Evolutionary conservation across 2,329 filamentous ascomycete genomes (phyloP).

Genomic region (Diaporthe australafricana): DNA sequence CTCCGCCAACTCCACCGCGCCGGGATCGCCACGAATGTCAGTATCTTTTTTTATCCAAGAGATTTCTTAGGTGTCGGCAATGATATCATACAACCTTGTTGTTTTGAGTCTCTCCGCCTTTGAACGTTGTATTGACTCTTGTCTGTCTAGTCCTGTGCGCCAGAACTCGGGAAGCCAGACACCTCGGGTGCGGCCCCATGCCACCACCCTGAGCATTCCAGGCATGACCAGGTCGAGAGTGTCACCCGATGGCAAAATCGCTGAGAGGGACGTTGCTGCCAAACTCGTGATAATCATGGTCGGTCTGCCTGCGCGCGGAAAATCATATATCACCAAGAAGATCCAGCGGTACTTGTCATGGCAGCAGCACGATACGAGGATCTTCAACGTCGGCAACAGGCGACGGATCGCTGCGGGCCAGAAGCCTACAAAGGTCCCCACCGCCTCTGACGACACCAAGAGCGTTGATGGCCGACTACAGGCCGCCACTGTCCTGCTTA

Average conservation of each 20-base stretch:
- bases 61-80: constrained; percentile 13
- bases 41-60: constrained; percentile 42
- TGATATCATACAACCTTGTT: neutral
- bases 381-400: constrained; percentile 97
- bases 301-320: constrained; percentile 91
- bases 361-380: constrained; percentile 94
- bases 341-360: constrained; percentile 94
- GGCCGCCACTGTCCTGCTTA: constrained; percentile 69
- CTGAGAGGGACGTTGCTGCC: constrained; percentile 91
- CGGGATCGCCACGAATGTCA: constrained; percentile 69
- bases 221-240: constrained; percentile 95
- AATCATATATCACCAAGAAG: constrained; percentile 99
- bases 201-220: constrained; percentile 96
- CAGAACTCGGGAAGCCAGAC: constrained; percentile 83
- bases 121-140: constrained; percentile 30
- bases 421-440: constrained; percentile 42
- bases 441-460: constrained; percentile 45
- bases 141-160: constrained; percentile 67
- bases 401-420: constrained; percentile 81
- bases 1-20: constrained; percentile 69
- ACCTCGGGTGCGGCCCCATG: constrained; percentile 82
- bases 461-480: constrained; percentile 59
- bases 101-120: constrained; percentile 20
- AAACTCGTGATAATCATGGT: constrained; percentile 99
- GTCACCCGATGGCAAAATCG: constrained; percentile 94